phyloP scores from a whole-genome alignment of 306 rosid species.

The Pachyrhizus erosus region DNA sequence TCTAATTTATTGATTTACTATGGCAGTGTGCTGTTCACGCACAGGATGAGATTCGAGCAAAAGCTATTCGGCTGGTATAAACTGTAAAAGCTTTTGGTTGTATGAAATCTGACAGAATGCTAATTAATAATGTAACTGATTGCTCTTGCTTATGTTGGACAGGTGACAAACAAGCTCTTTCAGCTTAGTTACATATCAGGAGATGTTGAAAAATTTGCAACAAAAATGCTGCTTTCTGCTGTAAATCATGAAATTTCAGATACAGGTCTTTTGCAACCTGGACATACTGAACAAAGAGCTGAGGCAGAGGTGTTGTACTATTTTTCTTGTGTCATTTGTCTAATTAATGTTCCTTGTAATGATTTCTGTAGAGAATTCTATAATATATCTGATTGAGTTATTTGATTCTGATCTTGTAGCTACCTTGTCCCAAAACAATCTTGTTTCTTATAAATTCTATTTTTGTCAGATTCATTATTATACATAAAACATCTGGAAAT shows the following conservation, averaged over 20 bases:
- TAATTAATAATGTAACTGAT: slow-evolving; percentile 3
- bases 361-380: slow-evolving; percentile 28
- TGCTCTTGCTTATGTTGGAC: slow-evolving; percentile 36
- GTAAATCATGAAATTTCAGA: slow-evolving; percentile 59
- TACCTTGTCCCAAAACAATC: neutral
- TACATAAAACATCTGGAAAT: neutral
- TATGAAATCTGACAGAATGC: slow-evolving; percentile 21
- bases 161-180: slow-evolving; percentile 98
- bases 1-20: slow-evolving; percentile 42
- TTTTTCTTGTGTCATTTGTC: slow-evolving; percentile 24
- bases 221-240: slow-evolving; percentile 76
- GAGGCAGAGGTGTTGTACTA: slow-evolving; percentile 55
- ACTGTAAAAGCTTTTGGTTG: slow-evolving; percentile 37
- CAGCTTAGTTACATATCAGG: slow-evolving; percentile 82
- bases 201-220: slow-evolving; percentile 80
- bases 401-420: slow-evolving; percentile 24
- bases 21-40: slow-evolving; percentile 93
- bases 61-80: slow-evolving; percentile 96
- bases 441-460: neutral
- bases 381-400: neutral
- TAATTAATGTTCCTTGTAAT: slow-evolving; percentile 30
- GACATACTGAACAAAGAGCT: slow-evolving; percentile 55
- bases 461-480: slow-evolving; percentile 1
- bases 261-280: slow-evolving; percentile 59
- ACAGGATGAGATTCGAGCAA: slow-evolving; percentile 96